A percentile compares a stretch with the other conserved stretches of the same genome.
These are phyloP conservation scores for Rhizoclosmatium globosum DNA, from an alignment of 192 early-diverging fungal genomes.

Conservation along the genomic window DNA sequence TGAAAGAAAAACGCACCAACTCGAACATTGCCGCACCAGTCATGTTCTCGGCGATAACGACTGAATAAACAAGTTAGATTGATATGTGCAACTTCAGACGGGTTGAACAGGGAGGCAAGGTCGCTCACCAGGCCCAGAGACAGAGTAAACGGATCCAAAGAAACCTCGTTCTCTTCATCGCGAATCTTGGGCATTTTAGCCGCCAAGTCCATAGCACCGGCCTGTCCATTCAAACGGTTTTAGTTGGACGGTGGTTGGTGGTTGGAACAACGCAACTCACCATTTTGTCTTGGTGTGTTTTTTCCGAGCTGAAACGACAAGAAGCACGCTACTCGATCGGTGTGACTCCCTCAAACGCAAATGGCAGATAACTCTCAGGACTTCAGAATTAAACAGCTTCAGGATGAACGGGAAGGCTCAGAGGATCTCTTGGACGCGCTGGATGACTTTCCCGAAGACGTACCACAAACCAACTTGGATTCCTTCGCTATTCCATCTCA, in stretches of 20 bases:
- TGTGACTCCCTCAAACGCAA: background rate
- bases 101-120: background rate
- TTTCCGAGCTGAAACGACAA: background rate
- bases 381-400: background rate
- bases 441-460: background rate
- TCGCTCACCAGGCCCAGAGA: constrained; percentile 93
- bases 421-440: background rate
- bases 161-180: constrained; percentile 84
- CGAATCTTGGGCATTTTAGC: constrained; percentile 84
- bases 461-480: background rate
- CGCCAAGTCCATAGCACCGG: constrained; percentile 89
- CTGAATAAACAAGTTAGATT: constrained; percentile 49
- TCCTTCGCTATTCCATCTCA: background rate
- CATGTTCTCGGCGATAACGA: constrained; percentile 99
- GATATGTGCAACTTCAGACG: background rate
- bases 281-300: constrained; percentile 1
- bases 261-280: background rate
- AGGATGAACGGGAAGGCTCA: background rate
- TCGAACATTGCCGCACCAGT: constrained; percentile 97
- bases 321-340: background rate
- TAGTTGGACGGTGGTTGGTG: background rate
- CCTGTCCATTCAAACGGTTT: background rate
- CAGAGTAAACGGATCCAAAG: constrained; percentile 93
- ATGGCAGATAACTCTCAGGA: background rate
- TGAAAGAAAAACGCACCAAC: constrained; percentile 72